phyloP scores from a whole-genome alignment of 2,329 filamentous ascomycete species.

The Trichoderma citrinoviride region DNA sequence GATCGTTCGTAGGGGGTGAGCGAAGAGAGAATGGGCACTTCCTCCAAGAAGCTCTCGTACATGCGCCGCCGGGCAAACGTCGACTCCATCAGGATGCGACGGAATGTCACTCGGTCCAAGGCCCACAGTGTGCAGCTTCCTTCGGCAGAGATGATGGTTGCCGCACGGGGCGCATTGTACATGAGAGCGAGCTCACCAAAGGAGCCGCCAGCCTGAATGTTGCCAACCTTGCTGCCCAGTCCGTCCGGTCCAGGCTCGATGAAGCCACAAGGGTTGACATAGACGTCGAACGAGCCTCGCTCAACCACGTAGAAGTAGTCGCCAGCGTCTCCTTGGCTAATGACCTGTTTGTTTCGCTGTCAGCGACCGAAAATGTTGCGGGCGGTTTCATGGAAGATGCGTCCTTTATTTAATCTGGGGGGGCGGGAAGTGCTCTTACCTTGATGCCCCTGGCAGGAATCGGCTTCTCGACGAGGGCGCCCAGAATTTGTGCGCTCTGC shows the following conservation, averaged over 20 bases:
- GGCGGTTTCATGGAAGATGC: not conserved
- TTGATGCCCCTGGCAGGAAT: constrained; percentile 87
- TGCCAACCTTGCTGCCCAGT: constrained; percentile 77
- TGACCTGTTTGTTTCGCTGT: constrained; percentile 61
- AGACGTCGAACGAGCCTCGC: constrained; percentile 83
- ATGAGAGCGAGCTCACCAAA: constrained; percentile 97
- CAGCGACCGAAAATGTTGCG: constrained; percentile 21
- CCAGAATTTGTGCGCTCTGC: constrained; percentile 80
- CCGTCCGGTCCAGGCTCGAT: constrained; percentile 79
- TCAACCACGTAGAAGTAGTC: constrained; percentile 99
- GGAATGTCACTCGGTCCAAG: constrained; percentile 92
- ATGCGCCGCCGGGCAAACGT: constrained; percentile 93
- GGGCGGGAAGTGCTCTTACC: constrained; percentile 39
- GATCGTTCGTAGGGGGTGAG: constrained; percentile 90
- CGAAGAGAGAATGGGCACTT: constrained; percentile 79
- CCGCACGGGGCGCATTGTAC: constrained; percentile 96
- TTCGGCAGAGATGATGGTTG: constrained; percentile 85
- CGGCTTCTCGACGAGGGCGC: constrained; percentile 88
- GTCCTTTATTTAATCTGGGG: not conserved
- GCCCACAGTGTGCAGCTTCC: constrained; percentile 83
- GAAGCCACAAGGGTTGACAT: constrained; percentile 75
- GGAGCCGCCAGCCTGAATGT: constrained; percentile 82
- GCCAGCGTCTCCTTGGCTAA: constrained; percentile 90
- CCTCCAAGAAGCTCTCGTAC: constrained; percentile 95
- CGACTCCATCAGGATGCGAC: constrained; percentile 96